A percentile compares a stretch with the other conserved stretches of the same genome.
These are phyloP conservation scores for Collybiopsis luxurians DNA, from an alignment of 768 basidiomycete species.

Conservation along the genomic window DNA sequence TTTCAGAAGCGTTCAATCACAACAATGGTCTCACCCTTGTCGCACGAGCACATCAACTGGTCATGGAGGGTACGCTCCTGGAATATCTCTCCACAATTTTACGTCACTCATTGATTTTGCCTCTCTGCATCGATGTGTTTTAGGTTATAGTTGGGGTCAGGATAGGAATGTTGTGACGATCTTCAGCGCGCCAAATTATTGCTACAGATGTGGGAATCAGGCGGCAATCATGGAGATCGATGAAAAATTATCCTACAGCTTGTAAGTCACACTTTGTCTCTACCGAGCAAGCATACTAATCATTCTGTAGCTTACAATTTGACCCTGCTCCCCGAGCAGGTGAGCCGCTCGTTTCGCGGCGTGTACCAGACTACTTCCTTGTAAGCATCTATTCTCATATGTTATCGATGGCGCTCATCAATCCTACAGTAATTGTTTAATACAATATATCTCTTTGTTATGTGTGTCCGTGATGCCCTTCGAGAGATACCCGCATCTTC, in stretches of 20 bases:
- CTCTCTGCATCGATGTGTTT: constrained; percentile 10
- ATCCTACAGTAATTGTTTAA: constrained; percentile 11
- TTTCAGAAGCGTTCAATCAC: constrained; percentile 98
- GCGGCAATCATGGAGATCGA: constrained; percentile 99
- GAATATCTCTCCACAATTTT: neutral
- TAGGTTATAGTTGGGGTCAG: constrained; percentile 96
- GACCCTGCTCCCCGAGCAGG: constrained; percentile 99
- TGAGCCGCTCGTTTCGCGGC: constrained; percentile 95
- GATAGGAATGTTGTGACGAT: constrained; percentile 99
- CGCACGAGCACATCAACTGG: constrained; percentile 90
- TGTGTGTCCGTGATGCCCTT: constrained; percentile 12
- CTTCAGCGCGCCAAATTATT: constrained; percentile 99
- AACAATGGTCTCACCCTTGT: constrained; percentile 97
- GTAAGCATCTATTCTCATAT: constrained; percentile 46
- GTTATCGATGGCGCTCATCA: neutral
- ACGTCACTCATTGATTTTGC: neutral
- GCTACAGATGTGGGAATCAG: constrained; percentile 99
- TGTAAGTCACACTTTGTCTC: constrained; percentile 48
- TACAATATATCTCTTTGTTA: constrained; percentile 1
- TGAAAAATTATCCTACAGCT: constrained; percentile 93
- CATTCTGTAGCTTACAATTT: constrained; percentile 84
- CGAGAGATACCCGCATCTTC: constrained; percentile 9
- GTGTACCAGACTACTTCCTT: constrained; percentile 93
- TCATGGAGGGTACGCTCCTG: constrained; percentile 83
- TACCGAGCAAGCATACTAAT: neutral